phyloP scores from a whole-genome alignment of 2,329 filamentous ascomycete genomes.

The Pseudogymnoascus sp. region DNA sequence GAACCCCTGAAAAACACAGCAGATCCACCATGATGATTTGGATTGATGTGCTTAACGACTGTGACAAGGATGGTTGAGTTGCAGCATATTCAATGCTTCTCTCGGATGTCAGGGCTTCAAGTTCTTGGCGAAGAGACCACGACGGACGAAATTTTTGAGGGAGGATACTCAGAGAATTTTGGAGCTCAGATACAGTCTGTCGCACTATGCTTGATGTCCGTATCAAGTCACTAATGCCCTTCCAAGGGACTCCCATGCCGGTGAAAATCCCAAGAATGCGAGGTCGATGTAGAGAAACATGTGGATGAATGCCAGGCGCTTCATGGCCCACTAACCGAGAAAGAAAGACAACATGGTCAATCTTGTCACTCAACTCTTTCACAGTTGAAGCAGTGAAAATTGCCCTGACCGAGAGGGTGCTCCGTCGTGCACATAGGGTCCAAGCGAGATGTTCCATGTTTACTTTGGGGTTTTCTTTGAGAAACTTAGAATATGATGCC shows the following conservation, averaged over 20 bases:
- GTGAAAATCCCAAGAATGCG: conserved; percentile 18
- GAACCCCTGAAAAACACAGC: conserved; percentile 36
- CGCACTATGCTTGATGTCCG: neutral
- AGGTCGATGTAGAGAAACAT: conserved; percentile 1
- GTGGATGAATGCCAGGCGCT: no score
- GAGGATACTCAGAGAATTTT: neutral
- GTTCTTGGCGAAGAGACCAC: conserved; percentile 27
- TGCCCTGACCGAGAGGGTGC: neutral
- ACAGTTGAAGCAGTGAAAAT: neutral
- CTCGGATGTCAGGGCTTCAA: conserved; percentile 25
- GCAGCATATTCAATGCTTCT: no score
- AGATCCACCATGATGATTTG: conserved; percentile 41
- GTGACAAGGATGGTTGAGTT: conserved; percentile 29
- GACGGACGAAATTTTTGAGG: conserved; percentile 12
- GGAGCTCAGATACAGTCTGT: neutral
- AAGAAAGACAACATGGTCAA: conserved; percentile 4
- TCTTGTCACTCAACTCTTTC: conserved; percentile 12
- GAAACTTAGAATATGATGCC: neutral
- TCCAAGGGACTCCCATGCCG: conserved; percentile 23
- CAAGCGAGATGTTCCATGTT: neutral
- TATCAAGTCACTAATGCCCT: conserved; percentile 19
- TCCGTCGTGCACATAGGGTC: neutral
- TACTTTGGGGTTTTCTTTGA: neutral
- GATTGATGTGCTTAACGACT: conserved; percentile 40
- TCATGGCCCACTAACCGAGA: no score